Percentiles rank a stretch among this genome's conserved stretches.
Evolutionary conservation across 129 eudicot species (phyloP).

Genomic region (Helianthus annuus): HanXRQr2.0-SUNRISE NC_035436.2:174664135-174664634

Average conservation of each 20-base stretch:
- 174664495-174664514: conserved; percentile 6
- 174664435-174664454: conserved; percentile 14
- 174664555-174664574: conserved; percentile 9
- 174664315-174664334: conserved; percentile 17
- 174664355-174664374: conserved; percentile 30
- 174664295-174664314: neutral
- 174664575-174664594: conserved; percentile 8
- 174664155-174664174: too few species aligned
- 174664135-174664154: too few species aligned
- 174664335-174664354: conserved; percentile 27
- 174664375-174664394: conserved; percentile 19
- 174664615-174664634: too few species aligned
- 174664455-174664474: neutral
- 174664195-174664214: too few species aligned
- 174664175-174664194: too few species aligned
- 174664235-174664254: too few species aligned
- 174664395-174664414: too few species aligned
- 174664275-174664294: conserved; percentile 18
- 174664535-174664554: conserved; percentile 21
- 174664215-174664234: too few species aligned
- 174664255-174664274: conserved; percentile 14
- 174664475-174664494: neutral
- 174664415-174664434: neutral
- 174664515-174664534: conserved; percentile 24
- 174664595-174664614: too few species aligned